Conservation (phyloP, 768 basidiomycete genomes). For the Xerocomus potaroensis region DNA sequence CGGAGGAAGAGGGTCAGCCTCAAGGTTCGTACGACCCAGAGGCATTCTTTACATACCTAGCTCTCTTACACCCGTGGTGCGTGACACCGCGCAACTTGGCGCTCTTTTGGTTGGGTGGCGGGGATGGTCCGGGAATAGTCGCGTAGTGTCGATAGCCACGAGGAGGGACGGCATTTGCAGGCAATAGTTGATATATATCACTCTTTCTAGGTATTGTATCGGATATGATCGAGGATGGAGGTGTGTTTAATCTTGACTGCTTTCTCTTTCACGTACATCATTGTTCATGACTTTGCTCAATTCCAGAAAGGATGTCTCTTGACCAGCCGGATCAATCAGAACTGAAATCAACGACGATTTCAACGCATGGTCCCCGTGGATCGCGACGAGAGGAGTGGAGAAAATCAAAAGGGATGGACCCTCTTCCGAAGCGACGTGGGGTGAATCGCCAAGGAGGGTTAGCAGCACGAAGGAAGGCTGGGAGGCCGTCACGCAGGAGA, state of each 20-base stretch:
- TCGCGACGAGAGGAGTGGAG: constrained; percentile 83
- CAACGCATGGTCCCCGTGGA: constrained; percentile 77
- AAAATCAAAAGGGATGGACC: constrained; percentile 66
- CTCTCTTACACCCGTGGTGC: constrained; percentile 53
- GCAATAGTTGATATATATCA: constrained; percentile 12
- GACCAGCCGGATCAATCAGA: constrained; percentile 35
- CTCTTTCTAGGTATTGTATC: constrained; percentile 16
- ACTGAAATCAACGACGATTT: constrained; percentile 42
- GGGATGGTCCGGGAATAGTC: not conserved
- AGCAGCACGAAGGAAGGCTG: constrained; percentile 61
- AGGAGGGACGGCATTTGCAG: no score
- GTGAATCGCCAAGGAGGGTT: constrained; percentile 67
- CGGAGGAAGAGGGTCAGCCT: constrained; percentile 24
- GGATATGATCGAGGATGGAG: constrained; percentile 13
- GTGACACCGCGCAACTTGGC: constrained; percentile 36
- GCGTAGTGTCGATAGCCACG: not conserved
- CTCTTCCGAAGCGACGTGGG: constrained; percentile 45
- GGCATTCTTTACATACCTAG: constrained; percentile 41
- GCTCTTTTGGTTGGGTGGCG: constrained; percentile 10
- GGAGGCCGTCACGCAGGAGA: constrained; percentile 66
- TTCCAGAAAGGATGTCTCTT: constrained; percentile 51
- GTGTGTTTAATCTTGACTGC: constrained; percentile 12
- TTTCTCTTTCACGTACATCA: not conserved
- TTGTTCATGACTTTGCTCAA: constrained; percentile 6
- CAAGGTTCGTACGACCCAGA: constrained; percentile 55